Conservation (phyloP, 352 stramenopile genomes). For the Elongisporangium anandrum region DNA sequence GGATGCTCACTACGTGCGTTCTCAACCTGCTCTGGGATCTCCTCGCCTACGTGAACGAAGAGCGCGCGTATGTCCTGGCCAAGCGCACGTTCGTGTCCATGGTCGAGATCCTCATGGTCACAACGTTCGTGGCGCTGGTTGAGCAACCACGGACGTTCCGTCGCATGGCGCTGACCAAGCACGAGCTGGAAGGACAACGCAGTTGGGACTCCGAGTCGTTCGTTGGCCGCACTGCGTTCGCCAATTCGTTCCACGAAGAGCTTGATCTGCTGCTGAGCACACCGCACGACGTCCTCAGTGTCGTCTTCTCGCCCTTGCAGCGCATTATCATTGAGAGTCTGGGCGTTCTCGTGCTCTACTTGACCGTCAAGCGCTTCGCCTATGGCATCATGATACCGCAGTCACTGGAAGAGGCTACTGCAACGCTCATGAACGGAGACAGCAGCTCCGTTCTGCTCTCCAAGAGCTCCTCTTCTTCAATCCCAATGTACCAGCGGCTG, state of each 20-base stretch:
- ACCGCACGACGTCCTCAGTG: slow-evolving; percentile 10
- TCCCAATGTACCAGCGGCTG: slow-evolving; percentile 36
- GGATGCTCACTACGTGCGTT: slow-evolving; percentile 41
- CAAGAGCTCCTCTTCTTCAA: background rate
- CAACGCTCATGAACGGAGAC: slow-evolving; percentile 2
- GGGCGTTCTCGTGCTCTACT: slow-evolving; percentile 11
- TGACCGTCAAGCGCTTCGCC: slow-evolving; percentile 15
- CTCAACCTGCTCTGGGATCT: slow-evolving; percentile 33
- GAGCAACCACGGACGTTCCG: slow-evolving; percentile 21
- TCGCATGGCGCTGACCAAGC: slow-evolving; percentile 20
- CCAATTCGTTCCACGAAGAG: slow-evolving; percentile 50
- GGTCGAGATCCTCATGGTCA: slow-evolving; percentile 29
- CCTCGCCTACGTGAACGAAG: slow-evolving; percentile 24
- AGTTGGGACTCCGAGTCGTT: slow-evolving; percentile 29
- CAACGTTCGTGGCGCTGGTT: slow-evolving; percentile 16
- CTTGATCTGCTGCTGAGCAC: slow-evolving; percentile 39
- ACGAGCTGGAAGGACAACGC: slow-evolving; percentile 33
- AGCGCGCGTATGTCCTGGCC: slow-evolving; percentile 31
- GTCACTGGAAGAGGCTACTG: slow-evolving; percentile 1
- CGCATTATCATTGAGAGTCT: slow-evolving; percentile 27
- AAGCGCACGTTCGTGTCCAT: slow-evolving; percentile 35
- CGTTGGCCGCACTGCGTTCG: slow-evolving; percentile 16
- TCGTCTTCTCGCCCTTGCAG: slow-evolving; percentile 29
- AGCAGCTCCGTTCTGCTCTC: background rate
- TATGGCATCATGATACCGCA: slow-evolving; percentile 11